Conservation (phyloP, 768 basidiomycete genomes). For the Pulveroboletus sp. region DNA sequence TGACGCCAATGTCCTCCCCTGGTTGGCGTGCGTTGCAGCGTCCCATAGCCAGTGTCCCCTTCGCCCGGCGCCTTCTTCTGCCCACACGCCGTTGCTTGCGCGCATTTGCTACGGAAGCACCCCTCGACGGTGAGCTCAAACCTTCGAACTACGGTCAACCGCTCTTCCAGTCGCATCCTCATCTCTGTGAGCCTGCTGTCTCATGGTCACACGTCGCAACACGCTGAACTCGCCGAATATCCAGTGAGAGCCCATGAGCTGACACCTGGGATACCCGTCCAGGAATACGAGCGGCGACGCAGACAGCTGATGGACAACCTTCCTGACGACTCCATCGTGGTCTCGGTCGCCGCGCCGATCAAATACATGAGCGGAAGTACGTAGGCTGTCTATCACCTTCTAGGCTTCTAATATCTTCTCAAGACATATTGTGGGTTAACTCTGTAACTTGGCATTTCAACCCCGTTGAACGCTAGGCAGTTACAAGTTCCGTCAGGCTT, state of each 20-base stretch:
- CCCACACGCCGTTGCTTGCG: slow-evolving; percentile 8
- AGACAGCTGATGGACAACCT: slow-evolving; percentile 66
- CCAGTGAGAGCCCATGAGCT: slow-evolving; percentile 60
- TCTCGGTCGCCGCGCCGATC: slow-evolving; percentile 72
- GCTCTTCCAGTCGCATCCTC: slow-evolving; percentile 70
- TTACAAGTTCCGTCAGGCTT: slow-evolving; percentile 91
- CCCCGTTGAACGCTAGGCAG: slow-evolving; percentile 37
- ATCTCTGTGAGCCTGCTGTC: slow-evolving; percentile 50
- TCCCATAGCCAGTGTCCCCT: neutral
- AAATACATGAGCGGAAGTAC: slow-evolving; percentile 83
- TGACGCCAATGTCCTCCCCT: slow-evolving; percentile 17
- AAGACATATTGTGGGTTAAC: slow-evolving; percentile 71
- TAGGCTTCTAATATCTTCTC: slow-evolving; percentile 12
- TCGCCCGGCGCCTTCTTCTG: neutral
- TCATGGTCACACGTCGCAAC: neutral
- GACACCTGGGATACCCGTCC: slow-evolving; percentile 73
- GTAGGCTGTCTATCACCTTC: slow-evolving; percentile 27
- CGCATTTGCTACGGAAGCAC: slow-evolving; percentile 33
- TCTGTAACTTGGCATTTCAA: neutral
- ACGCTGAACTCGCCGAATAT: slow-evolving; percentile 2
- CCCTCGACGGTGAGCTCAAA: slow-evolving; percentile 38
- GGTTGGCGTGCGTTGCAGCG: slow-evolving; percentile 16
- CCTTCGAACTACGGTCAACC: slow-evolving; percentile 83
- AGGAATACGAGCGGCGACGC: slow-evolving; percentile 75
- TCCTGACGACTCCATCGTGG: slow-evolving; percentile 67